A percentile compares a stretch with the other conserved stretches of the same genome.
phyloP scores from a whole-genome alignment of 805 yeast species.

The Candida pini region DNA sequence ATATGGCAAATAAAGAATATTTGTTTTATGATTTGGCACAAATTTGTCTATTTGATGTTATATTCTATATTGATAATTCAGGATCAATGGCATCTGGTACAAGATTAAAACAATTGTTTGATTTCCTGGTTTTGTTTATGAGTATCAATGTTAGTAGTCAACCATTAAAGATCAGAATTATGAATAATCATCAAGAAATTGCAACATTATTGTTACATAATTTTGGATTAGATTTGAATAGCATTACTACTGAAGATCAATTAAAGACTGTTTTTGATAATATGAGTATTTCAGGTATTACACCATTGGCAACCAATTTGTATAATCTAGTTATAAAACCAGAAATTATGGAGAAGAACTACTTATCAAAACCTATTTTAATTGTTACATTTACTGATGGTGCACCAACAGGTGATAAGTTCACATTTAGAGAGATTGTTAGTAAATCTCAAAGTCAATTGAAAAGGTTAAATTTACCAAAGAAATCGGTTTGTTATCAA shows the following conservation, averaged over 20 bases:
- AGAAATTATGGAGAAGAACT: slow-evolving; percentile 10
- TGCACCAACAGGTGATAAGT: slow-evolving; percentile 18
- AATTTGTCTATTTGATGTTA: slow-evolving; percentile 17
- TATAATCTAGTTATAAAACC: slow-evolving; percentile 16
- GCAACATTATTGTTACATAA: slow-evolving; percentile 1
- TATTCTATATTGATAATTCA: slow-evolving; percentile 20
- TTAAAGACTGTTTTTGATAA: slow-evolving; percentile 10
- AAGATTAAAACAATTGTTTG: slow-evolving; percentile 15
- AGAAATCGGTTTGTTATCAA: slow-evolving; percentile 17
- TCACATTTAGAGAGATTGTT: slow-evolving; percentile 9
- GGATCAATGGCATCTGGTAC: slow-evolving; percentile 19
- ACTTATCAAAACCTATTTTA: slow-evolving; percentile 12
- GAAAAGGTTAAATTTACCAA: slow-evolving; percentile 7
- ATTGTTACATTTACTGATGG: slow-evolving; percentile 22
- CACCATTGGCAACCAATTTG: slow-evolving; percentile 19
- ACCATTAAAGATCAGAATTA: slow-evolving; percentile 17
- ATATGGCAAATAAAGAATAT: slow-evolving; percentile 14
- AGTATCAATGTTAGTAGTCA: slow-evolving; percentile 17
- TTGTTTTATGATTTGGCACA: slow-evolving; percentile 20
- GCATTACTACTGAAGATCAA: slow-evolving; percentile 15
- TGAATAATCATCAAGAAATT: slow-evolving; percentile 19
- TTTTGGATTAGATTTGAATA: slow-evolving; percentile 12
- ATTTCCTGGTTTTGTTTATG: slow-evolving; percentile 15
- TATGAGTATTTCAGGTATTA: slow-evolving; percentile 16
- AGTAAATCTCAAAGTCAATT: slow-evolving; percentile 9